phyloP scores from a whole-genome alignment of 345 rosid genomes.

The Ailanthus altissimus region DNA sequence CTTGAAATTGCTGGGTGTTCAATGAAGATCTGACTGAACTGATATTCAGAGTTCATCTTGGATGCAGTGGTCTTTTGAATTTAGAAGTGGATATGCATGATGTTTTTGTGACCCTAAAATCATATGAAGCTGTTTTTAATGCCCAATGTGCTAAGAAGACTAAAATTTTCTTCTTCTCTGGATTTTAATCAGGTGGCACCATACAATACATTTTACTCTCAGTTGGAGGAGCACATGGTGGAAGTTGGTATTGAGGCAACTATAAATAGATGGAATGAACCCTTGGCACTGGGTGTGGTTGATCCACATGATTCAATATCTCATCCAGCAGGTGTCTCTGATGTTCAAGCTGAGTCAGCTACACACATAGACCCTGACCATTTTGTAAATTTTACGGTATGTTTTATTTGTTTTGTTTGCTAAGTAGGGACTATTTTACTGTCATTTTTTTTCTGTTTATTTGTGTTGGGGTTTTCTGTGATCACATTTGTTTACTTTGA shows the following conservation, averaged over 20 bases:
- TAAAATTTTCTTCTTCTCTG: slow-evolving; percentile 6
- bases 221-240: slow-evolving; percentile 87
- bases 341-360: slow-evolving; percentile 89
- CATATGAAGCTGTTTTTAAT: slow-evolving; percentile 7
- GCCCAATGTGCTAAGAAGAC: neutral
- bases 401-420: neutral
- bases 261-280: slow-evolving; percentile 89
- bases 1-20: neutral
- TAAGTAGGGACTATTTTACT: neutral
- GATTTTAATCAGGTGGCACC: slow-evolving; percentile 78
- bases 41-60: neutral
- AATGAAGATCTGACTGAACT: neutral
- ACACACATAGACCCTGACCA: slow-evolving; percentile 84
- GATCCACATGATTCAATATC: slow-evolving; percentile 96
- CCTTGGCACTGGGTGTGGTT: slow-evolving; percentile 76
- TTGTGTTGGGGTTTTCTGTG: neutral
- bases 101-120: neutral
- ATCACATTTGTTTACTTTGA: slow-evolving; percentile 15
- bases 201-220: slow-evolving; percentile 86
- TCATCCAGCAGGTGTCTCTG: slow-evolving; percentile 98
- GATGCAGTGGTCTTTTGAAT: neutral
- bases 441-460: neutral
- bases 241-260: slow-evolving; percentile 81
- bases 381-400: slow-evolving; percentile 89
- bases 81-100: neutral